phyloP scores from a whole-genome alignment of 164 flowering plant genomes.

The Annona cherimola region DNA sequence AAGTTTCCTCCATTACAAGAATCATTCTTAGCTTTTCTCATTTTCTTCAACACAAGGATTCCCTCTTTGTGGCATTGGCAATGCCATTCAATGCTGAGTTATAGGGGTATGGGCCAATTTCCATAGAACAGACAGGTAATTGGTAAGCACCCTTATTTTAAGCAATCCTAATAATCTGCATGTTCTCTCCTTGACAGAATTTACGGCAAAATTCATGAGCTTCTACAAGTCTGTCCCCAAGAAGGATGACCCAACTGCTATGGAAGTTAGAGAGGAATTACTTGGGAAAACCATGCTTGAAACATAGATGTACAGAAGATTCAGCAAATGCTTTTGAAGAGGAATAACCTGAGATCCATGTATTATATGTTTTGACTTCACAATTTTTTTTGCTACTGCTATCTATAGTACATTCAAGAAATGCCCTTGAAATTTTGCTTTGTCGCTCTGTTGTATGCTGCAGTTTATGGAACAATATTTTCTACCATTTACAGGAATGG shows the following conservation, averaged over 20 bases:
- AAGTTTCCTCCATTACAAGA: no score
- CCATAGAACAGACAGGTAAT: no score
- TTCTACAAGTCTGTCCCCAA: constrained; percentile 29
- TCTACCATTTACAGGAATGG: not conserved
- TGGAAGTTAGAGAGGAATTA: not conserved
- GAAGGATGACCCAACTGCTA: constrained; percentile 5
- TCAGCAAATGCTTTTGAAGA: not conserved
- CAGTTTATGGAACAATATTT: not conserved
- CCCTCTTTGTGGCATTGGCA: no score
- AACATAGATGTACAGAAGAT: not conserved
- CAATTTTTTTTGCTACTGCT: not conserved
- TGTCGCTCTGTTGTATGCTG: not conserved
- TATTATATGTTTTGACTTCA: not conserved
- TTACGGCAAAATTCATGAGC: constrained; percentile 71
- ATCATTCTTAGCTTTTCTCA: no score
- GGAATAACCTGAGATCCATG: not conserved
- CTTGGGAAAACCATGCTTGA: not conserved
- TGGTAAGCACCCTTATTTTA: not conserved
- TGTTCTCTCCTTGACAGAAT: constrained; percentile 33
- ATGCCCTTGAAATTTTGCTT: not conserved
- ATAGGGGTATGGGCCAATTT: no score
- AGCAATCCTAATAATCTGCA: not conserved
- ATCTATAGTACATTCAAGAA: not conserved
- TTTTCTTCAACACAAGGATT: no score
- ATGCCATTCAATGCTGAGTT: no score